Evolutionary conservation across 805 yeast genomes (phyloP), one percentile per base, ranked within the genome.

Genomic region (Cyberlindnera bimundalis): DNA sequence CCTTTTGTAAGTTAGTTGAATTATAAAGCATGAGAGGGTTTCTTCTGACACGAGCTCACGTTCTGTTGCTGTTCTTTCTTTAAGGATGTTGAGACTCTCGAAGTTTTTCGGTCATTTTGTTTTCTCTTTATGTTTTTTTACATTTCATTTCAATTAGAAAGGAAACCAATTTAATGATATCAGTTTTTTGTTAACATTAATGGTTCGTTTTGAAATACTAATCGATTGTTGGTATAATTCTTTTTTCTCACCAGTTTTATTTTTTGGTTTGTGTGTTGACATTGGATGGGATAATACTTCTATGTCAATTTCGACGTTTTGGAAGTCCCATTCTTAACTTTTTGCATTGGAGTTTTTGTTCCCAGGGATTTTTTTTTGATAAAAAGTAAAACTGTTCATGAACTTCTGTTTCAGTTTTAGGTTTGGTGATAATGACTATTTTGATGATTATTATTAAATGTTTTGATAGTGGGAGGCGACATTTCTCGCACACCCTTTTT

Each of bases 1-100:
- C 44, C 53, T 59, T 32, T 46, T 58, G 46, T 57, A 52, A 51
- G 52, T 42, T n/a, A 12, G 6, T 24, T 35, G 28, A 30, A 29
- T 32, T 35, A 11, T 28, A 34, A 31, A 12, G 23, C 32, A 10
- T 35, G 6, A 31, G 23, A 35, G 29, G 23, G 19, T 25, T 30
- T 29, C 27, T 32, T 18, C 37, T 35, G 37, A 24, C 33, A 33
- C 37, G 34, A 33, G 42, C 37, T 33, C 42, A 33, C 37, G 37
- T 39, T 39, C 18, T 25, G 21, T 6, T 26, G 28, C 18, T 14
- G 9, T 6, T 12, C n/a, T n/a, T 6, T 29, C 18, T 9, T 13
- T 17, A 29, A 11, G 32, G 32, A 19, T 15, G 19, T 29, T 16
- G 10, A 19, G 9, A 7, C 19, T 19, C 16, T 13, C 10, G 24